phyloP scores from a whole-genome alignment of 2,329 filamentous ascomycete species.

The Ascocoryne sarcoides region DNA sequence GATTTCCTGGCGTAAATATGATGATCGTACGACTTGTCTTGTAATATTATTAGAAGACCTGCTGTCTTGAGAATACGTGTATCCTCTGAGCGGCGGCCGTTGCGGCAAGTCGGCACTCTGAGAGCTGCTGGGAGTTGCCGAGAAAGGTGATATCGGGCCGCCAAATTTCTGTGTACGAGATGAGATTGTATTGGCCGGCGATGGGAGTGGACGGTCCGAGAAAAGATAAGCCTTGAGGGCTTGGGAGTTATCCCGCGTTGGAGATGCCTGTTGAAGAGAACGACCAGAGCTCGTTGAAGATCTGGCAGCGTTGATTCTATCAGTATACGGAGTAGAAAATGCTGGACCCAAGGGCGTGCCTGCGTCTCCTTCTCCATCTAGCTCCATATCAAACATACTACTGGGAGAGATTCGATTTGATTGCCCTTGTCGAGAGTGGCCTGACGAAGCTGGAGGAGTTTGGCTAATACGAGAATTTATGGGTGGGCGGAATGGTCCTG shows the following conservation, averaged over 20 bases:
- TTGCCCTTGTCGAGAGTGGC: conserved; percentile 31
- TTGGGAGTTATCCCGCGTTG: conserved; percentile 34
- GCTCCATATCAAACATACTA: conserved; percentile 58
- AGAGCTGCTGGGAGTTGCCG: conserved; percentile 6
- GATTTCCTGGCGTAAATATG: conserved; percentile 28
- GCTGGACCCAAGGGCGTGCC: conserved; percentile 51
- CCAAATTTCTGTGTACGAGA: conserved; percentile 5
- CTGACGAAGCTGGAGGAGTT: conserved; percentile 22
- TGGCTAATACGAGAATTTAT: conserved; percentile 32
- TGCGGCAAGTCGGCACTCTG: conserved; percentile 9
- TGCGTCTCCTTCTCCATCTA: conserved; percentile 49
- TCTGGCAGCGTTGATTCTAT: conserved; percentile 50
- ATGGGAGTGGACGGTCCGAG: conserved; percentile 29
- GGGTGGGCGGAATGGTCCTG: conserved; percentile 45
- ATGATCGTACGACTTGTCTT: conserved; percentile 19
- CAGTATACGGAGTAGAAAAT: conserved; percentile 58
- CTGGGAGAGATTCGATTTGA: conserved; percentile 39
- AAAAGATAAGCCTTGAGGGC: conserved; percentile 51
- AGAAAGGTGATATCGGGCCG: background rate
- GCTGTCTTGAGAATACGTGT: conserved; percentile 11
- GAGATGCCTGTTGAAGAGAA: conserved; percentile 4
- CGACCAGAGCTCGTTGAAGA: conserved; percentile 11
- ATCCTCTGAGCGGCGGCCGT: conserved; percentile 11
- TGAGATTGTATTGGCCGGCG: conserved; percentile 3
- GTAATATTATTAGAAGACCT: conserved; percentile 9